phyloP scores from a whole-genome alignment of 495 filamentous ascomycete species.

The Thermothielavioides terrestris region DNA sequence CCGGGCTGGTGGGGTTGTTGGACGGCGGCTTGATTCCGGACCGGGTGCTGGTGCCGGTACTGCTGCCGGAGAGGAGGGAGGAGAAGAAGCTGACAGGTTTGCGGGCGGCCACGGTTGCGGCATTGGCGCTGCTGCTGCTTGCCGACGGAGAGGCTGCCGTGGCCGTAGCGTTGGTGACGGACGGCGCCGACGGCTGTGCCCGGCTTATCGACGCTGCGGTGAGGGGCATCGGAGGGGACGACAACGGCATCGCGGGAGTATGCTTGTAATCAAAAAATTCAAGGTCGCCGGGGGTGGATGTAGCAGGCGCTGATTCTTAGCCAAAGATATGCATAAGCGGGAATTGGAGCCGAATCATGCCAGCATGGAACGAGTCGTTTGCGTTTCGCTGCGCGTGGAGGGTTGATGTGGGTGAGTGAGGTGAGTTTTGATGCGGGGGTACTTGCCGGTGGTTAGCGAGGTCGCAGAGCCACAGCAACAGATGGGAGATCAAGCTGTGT shows the following conservation, averaged over 20 bases:
- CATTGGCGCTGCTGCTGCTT: background rate
- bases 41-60: background rate
- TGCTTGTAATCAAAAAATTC: background rate
- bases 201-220: background rate
- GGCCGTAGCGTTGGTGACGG: slow-evolving; percentile 3
- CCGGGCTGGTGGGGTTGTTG: background rate
- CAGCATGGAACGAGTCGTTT: background rate
- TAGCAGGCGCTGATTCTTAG: background rate
- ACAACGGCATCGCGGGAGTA: background rate
- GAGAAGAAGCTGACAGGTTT: slow-evolving; percentile 2
- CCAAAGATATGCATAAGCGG: background rate
- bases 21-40: background rate
- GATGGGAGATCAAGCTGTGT: too few relatives aligned
- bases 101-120: background rate
- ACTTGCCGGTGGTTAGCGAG: background rate
- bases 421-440: background rate
- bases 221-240: background rate
- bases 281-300: background rate
- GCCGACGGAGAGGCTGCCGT: background rate
- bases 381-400: background rate
- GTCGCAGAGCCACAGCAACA: too few relatives aligned
- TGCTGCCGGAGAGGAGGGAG: background rate
- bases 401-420: background rate
- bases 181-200: slow-evolving; percentile 4
- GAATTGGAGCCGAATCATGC: background rate